These are phyloP conservation scores for Aspergillus floridensis DNA, from an alignment of 2,329 filamentous ascomycete genomes.

Conservation along the genomic window DNA sequence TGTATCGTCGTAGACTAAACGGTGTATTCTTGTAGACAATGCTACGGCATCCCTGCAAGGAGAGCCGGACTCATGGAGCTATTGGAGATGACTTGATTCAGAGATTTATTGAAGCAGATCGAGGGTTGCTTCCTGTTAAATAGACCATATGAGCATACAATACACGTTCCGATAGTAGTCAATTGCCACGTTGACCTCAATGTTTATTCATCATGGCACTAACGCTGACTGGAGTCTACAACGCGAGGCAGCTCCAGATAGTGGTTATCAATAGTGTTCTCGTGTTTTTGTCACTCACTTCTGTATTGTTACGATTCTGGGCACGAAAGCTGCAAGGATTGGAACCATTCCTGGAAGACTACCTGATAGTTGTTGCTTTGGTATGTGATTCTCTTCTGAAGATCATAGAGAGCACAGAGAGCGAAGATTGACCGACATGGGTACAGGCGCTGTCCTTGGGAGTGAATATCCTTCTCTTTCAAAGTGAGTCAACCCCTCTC, in stretches of 20 bases:
- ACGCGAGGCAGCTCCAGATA: background rate
- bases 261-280: background rate
- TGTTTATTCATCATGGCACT: background rate
- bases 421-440: background rate
- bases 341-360: background rate
- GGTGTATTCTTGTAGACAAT: no score
- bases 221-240: background rate
- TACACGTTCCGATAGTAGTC: no score
- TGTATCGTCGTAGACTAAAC: no score
- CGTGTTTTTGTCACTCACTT: background rate
- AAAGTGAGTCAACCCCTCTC: background rate
- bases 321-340: background rate
- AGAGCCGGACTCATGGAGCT: no score
- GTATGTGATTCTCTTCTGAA: background rate
- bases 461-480: slow-evolving; percentile 1
- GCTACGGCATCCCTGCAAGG: no score
- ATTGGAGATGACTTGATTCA: no score
- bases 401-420: background rate
- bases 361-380: background rate
- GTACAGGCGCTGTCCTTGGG: background rate
- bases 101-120: no score
- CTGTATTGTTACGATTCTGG: background rate
- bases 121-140: no score
- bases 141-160: no score
- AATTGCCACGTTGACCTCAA: background rate